Evolutionary conservation across 1,139 yeast species (phyloP).

Genomic region (Yamadazyma friedrichii): DNA sequence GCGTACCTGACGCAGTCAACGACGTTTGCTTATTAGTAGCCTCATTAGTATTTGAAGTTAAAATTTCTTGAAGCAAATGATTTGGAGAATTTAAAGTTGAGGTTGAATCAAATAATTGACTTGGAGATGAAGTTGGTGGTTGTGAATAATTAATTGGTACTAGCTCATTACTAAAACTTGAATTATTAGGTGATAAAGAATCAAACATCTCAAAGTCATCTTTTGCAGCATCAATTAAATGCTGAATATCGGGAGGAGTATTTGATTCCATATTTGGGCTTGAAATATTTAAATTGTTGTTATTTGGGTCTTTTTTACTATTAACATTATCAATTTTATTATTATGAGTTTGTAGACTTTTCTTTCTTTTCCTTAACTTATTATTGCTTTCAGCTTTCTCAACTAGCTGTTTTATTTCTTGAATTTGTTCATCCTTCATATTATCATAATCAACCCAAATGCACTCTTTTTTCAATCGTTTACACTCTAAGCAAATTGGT

Average conservation of each 20-base stretch:
- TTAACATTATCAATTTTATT: conserved; percentile 7
- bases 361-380: conserved; percentile 35
- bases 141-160: neutral
- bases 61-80: neutral
- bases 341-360: neutral
- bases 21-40: neutral
- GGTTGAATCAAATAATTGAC: neutral
- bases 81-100: neutral
- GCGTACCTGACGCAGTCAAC: neutral
- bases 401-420: conserved; percentile 17
- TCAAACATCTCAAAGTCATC: conserved; percentile 5
- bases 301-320: neutral
- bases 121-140: neutral
- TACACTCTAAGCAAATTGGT: conserved; percentile 63
- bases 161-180: neutral
- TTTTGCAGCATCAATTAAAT: conserved; percentile 8
- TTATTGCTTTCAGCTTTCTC: conserved; percentile 29
- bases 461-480: conserved; percentile 53
- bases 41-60: neutral
- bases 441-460: conserved; percentile 33
- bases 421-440: conserved; percentile 12
- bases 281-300: neutral
- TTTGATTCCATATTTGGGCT: neutral
- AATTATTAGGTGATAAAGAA: conserved; percentile 7
- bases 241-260: conserved; percentile 10